Evolutionary conservation across 1,284 basidiomycete species (phyloP), one percentile per base, ranked within the genome.

Genomic region (Rhodotorula sp.): DNA sequence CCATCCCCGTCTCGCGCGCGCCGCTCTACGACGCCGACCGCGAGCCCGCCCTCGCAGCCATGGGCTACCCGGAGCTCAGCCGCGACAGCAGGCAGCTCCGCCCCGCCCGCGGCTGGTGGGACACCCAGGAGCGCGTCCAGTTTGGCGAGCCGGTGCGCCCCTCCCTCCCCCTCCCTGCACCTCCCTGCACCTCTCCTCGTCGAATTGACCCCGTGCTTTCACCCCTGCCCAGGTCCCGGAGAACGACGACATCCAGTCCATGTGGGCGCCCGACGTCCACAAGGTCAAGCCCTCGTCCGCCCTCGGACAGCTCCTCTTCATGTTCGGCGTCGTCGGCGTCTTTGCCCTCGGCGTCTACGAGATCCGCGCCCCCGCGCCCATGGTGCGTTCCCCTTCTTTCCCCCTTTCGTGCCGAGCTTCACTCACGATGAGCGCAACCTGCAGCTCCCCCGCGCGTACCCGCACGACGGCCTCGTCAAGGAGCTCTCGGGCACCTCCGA

Each of bases 251-350:
- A 67, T 76, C 25, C 78, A 77, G 56, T 72, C 73, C 25, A 77
- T 80, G 75, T 79, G 78, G 79, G 78, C 76, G 0, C 79, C 79
- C 27, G 79, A 80, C 60, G 75, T 77, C 21, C 77, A 79, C 74
- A 72, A 70, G 61, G 67, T 78, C 72, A 74, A 75, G 64, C 70
- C 74, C n/a, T 56, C 69, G n/a, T 70, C 73, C 12, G 79, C 79
- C 27, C 46, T 79, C 39, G 34, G 54, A 22, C 78, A 79, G 64
- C 70, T 79, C 57, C 53, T 70, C 58, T 32, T 72, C 58, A 69
- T 69, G 61, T 74, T 78, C 34, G 68, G 64, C 63, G 57, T 55
- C 29, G 66, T 80, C 59, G 76, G 72, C 57, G 60, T 68, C 65
- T 76, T 77, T 50, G 71, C 75, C 21, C 59, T 61, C 29, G 62